Evolutionary conservation across 2,329 filamentous ascomycete species (phyloP).

Genomic region (Pyrenophora teres): DNA sequence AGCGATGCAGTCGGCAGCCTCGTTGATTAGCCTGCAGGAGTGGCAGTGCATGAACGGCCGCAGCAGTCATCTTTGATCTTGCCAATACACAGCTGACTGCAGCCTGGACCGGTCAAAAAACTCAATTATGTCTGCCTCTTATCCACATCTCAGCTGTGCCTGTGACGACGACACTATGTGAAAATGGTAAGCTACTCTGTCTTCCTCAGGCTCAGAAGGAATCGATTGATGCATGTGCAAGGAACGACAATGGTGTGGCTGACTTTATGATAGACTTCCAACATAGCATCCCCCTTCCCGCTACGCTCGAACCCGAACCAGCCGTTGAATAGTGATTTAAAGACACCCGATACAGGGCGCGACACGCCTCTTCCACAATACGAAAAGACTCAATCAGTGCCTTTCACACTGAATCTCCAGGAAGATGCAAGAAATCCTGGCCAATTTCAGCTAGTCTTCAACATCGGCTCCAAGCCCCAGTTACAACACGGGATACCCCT

Average conservation of each 20-base stretch:
- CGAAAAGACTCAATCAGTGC: slow-evolving; percentile 32
- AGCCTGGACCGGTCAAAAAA: slow-evolving; percentile 30
- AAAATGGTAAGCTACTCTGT: slow-evolving; percentile 27
- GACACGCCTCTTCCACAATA: slow-evolving; percentile 36
- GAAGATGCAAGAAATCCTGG: slow-evolving; percentile 38
- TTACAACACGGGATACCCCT: slow-evolving; percentile 4
- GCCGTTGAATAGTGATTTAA: slow-evolving; percentile 18
- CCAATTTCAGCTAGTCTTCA: slow-evolving; percentile 40
- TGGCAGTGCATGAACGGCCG: slow-evolving; percentile 19
- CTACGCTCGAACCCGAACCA: slow-evolving; percentile 14
- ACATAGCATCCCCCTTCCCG: slow-evolving; percentile 29
- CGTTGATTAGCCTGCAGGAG: slow-evolving; percentile 10
- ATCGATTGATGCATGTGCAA: too few relatives aligned
- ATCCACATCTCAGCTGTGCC: slow-evolving; percentile 20
- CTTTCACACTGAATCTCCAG: slow-evolving; percentile 38
- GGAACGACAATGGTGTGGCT: slow-evolving; percentile 2
- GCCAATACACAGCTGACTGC: slow-evolving; percentile 15
- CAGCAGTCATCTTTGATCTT: slow-evolving; percentile 4
- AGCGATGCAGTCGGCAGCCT: slow-evolving; percentile 11
- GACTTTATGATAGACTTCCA: slow-evolving; percentile 24
- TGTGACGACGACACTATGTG: slow-evolving; percentile 6
- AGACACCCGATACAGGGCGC: slow-evolving; percentile 23
- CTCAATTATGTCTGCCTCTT: slow-evolving; percentile 11
- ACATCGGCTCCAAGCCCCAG: slow-evolving; percentile 28
- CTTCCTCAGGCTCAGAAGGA: neutral